Evolutionary conservation across 257 asterid species (phyloP), one percentile per base, ranked within the genome.

Genomic region (Solanum stenotomum): DNA sequence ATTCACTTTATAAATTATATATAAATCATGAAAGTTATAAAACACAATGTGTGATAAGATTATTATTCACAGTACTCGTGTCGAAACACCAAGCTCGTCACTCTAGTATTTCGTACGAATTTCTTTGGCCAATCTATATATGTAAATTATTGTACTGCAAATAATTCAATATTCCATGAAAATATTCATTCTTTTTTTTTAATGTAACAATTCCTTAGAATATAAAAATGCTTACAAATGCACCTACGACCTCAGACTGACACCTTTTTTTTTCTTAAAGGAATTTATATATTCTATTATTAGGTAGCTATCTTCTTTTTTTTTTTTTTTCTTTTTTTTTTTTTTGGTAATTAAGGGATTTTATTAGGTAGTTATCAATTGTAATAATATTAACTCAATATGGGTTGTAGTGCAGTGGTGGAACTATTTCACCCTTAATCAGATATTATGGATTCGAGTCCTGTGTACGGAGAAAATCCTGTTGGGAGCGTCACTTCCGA

Each of bases 61-160:
- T 49, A 49, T 3, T 15, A 49, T 2, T 15, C 61, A 49, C 8
- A 49, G 8, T 49, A 49, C 22, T 5, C 22, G 3, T 49, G 8
- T 0, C 22, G 3, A 49, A 49, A 49, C 0, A 49, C 61, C 22
- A 49, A 49, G 8, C 61, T 49, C 3, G 22, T 15, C 61, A 49
- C 61, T 0, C 22, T 49, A 2, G 1, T 49, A 49, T 0, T 49
- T 0, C 0, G 8, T 49, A 49, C 1, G 22, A 49, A 49, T 49
- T 49, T 49, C 0, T 49, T 49, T 49, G 8, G 0, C 0, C 22
- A 49, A 49, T 49, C 22, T 49, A 49, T 52, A 52, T 71, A 33
- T 71, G 25, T 27, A 72, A 72, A 72, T 33, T 72, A 72, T 33
- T 33, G 2, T 72, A 72, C 15, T 33, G 10, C 31, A 35, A 75